A percentile compares a stretch with the other conserved stretches of the same genome.
phyloP scores from a whole-genome alignment of 108 stramenopile genomes.

The Cyclotella cryptica region DNA sequence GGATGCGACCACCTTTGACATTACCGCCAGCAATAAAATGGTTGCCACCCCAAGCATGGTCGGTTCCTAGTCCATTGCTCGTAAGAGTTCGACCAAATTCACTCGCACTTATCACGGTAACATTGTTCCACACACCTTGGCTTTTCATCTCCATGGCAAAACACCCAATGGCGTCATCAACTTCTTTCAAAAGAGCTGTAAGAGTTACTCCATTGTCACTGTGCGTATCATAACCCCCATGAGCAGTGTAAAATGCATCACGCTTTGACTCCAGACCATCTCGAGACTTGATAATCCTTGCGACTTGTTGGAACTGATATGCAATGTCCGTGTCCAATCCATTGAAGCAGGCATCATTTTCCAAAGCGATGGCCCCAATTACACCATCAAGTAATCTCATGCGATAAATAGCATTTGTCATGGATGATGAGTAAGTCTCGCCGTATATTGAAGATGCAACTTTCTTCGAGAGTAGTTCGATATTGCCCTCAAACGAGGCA shows the following conservation, averaged over 20 bases:
- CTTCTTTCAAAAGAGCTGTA: constrained; percentile 16
- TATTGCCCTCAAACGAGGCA: constrained; percentile 15
- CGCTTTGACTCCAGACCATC: constrained; percentile 35
- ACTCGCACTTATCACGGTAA: constrained; percentile 24
- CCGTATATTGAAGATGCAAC: constrained; percentile 30
- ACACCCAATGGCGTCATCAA: constrained; percentile 47
- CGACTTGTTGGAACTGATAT: constrained; percentile 33
- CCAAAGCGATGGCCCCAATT: constrained; percentile 2
- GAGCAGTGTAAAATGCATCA: constrained; percentile 34
- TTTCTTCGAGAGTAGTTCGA: constrained; percentile 22
- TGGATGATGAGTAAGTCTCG: constrained; percentile 36
- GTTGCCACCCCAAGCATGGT: constrained; percentile 55
- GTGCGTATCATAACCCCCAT: constrained; percentile 50
- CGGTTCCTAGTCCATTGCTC: constrained; percentile 54
- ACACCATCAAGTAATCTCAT: constrained; percentile 15
- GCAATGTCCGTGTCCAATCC: constrained; percentile 26
- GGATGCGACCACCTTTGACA: constrained; percentile 60
- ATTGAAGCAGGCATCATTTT: constrained; percentile 24
- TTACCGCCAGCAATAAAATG: constrained; percentile 53
- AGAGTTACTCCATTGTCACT: constrained; percentile 28
- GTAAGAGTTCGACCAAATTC: constrained; percentile 52
- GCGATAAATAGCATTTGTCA: constrained; percentile 31
- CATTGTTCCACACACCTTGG: constrained; percentile 49
- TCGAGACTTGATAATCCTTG: constrained; percentile 33
- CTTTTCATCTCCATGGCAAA: constrained; percentile 42